These are phyloP conservation scores for Penicillium polonicum DNA, from an alignment of 2,329 filamentous ascomycete genomes.

Conservation along the genomic window DNA sequence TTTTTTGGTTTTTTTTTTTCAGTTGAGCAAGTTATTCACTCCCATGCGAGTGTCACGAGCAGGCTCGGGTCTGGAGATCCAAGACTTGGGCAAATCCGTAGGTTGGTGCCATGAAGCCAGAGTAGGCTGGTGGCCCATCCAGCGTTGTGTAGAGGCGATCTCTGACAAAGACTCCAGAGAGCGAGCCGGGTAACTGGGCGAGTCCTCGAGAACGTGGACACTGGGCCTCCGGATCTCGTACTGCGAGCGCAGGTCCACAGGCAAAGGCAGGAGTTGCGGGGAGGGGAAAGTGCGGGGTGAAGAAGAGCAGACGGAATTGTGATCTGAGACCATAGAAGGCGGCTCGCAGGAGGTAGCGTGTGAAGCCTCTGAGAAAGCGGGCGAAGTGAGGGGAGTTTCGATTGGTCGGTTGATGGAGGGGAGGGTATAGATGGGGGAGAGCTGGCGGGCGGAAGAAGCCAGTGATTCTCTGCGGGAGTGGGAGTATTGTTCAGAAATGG, in stretches of 20 bases:
- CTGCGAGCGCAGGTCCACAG: conserved; percentile 46
- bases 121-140: conserved; percentile 30
- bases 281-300: conserved; percentile 53
- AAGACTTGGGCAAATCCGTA: conserved; percentile 28
- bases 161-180: conserved; percentile 29
- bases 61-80: conserved; percentile 24
- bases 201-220: conserved; percentile 28
- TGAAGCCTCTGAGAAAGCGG: conserved; percentile 63
- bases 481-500: conserved; percentile 15
- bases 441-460: conserved; percentile 28
- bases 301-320: conserved; percentile 61
- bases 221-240: conserved; percentile 38
- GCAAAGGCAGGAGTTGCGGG: conserved; percentile 41
- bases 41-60: conserved; percentile 43
- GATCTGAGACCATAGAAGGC: conserved; percentile 70
- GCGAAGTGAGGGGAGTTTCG: conserved; percentile 63
- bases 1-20: conserved; percentile 18
- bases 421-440: conserved; percentile 42
- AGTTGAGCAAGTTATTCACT: conserved; percentile 41
- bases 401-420: conserved; percentile 39
- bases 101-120: conserved; percentile 30
- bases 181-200: conserved; percentile 20
- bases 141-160: conserved; percentile 26
- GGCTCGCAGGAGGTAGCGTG: conserved; percentile 58
- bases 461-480: conserved; percentile 28